Evolutionary conservation across 768 basidiomycete species (phyloP), one percentile per base, ranked within the genome.

Genomic region (Russula dissimulans): DNA sequence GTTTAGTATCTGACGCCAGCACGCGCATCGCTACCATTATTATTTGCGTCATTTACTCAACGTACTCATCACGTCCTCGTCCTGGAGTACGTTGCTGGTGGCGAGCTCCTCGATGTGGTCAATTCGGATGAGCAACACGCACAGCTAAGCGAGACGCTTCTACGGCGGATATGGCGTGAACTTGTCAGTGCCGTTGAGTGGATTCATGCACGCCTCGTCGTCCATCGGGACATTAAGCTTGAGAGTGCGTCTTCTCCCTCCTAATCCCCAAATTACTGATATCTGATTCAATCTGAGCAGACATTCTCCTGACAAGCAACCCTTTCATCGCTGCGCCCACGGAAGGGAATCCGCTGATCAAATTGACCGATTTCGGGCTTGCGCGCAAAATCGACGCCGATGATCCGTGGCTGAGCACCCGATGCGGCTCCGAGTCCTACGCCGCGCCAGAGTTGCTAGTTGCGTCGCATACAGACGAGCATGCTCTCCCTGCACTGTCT

Each of bases 181-280:
- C 76, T 95, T 4, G 83, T 80, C 60, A 79, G 80, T 39, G 91
- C 86, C 6, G 86, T 94, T 0, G 84, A 82, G 5, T 95, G 91
- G 89, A 85, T 95, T 82, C 92, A 95, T 67, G 77, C 81, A 42
- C 87, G 89, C 14, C 85, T 85, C 1, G 78, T 94, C 43, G 91
- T 95, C 1, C 93, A 95, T 71, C 80, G 93, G 4, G 93, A 95
- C 72, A 84, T 95, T 74, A 95, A 95, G 74, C 82, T 87, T n/a
- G 85, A 87, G 71, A 86, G 84, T 85, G 59, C 49, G 82, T 74
- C 29, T 15, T 36, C 41, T 54, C 49, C 44, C 42, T 15, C 6
- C 31, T 12, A 7, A 42, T 51, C 12, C 15, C 43, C n/a, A 14
- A 10, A 22, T 45, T 15, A 36, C 22, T 42, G 41, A 44, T 44